Base-by-base conservation (phyloP, 352 stramenopile species). In the Pythium brassicae region DNA sequence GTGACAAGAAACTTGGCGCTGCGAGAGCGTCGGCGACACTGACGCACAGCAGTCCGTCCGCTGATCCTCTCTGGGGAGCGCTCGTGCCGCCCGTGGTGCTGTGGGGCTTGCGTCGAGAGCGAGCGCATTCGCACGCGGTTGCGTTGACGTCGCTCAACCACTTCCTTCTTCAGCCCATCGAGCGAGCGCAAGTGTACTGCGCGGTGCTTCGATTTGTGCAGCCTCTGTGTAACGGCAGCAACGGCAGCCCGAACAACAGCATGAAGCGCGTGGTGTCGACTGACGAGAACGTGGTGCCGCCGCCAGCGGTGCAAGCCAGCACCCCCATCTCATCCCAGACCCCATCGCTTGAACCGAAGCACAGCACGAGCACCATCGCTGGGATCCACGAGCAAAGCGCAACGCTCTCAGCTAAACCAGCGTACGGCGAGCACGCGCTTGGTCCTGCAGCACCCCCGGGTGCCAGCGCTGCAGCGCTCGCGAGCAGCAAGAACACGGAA, bases 161-260 rank as follows among this genome's bases (percentile, higher is more conserved):
- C 39, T 76, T 76, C n/a, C 57, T 76, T 3, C 27, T 76, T 1
- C 68, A 76, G 37, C 68, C 63, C 0, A 56, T 76, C 26, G 64
- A 76, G 44, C 54, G 68, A 0, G 37, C 69, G 20, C 61, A 72
- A 45, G 29, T 66, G 22, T 71, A 71, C 52, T 62, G 55, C 40
- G 44, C 32, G 4, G 43, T 62, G 29, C 35, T 65, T 2, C 55
- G 40, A 23, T 68, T 55, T 46, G n/a, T 62, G 35, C 37, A 47
- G 20, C 50, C 50, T 7, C 22, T 56, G 19, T 35, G 50, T 25
- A 46, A 26, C 32, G 14, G 32, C 32, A 37, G 32, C 32, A 37
- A 7, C 32, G 14, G 5, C 14, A 37, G 32, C 14, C 32, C 32
- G 1, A 37, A 37, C 32, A 37, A 37, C 32, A 37, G 32, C 32